Evolutionary conservation across 139 green algal genomes (phyloP).

Genomic region (Auxenochlorella pyrenoidosa): DNA sequence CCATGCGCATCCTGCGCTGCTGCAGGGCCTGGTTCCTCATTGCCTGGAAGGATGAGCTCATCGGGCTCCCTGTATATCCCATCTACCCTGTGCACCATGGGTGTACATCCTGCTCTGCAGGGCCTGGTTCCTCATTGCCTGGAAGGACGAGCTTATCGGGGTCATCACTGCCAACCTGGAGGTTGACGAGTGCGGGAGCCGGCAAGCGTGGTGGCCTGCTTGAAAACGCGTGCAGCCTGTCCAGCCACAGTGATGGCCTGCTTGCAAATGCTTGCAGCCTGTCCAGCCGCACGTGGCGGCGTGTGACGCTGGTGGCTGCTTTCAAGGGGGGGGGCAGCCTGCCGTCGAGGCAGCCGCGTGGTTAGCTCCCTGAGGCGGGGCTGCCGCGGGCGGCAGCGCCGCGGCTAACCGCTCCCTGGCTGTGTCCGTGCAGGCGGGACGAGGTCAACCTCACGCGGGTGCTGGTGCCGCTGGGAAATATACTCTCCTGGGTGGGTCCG

Average conservation of each 20-base stretch:
- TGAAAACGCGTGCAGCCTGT: too few relatives aligned
- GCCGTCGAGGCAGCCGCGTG: too few relatives aligned
- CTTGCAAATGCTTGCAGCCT: too few relatives aligned
- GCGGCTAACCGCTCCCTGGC: not conserved
- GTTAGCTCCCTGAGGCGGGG: too few relatives aligned
- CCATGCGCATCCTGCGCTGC: not conserved
- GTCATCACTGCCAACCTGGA: not conserved
- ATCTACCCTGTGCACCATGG: too few relatives aligned
- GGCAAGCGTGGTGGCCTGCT: too few relatives aligned
- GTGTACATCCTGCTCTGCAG: slow-evolving; percentile 12
- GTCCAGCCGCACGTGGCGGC: too few relatives aligned
- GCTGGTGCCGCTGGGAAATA: slow-evolving; percentile 27
- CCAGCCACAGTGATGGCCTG: too few relatives aligned
- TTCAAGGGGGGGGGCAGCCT: too few relatives aligned
- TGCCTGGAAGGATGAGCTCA: slow-evolving; percentile 23
- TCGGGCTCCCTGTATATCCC: too few relatives aligned
- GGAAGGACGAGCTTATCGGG: slow-evolving; percentile 10
- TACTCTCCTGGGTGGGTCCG: slow-evolving; percentile 45
- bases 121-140: slow-evolving; percentile 31
- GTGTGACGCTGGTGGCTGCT: too few relatives aligned
- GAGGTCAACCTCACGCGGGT: not conserved
- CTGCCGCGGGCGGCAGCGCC: too few relatives aligned
- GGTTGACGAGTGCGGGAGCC: not conserved
- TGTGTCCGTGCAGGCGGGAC: not conserved
- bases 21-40: slow-evolving; percentile 38